Base-by-base conservation (phyloP, 441 rosid genomes). In the Macaranga tanarius region DNA sequence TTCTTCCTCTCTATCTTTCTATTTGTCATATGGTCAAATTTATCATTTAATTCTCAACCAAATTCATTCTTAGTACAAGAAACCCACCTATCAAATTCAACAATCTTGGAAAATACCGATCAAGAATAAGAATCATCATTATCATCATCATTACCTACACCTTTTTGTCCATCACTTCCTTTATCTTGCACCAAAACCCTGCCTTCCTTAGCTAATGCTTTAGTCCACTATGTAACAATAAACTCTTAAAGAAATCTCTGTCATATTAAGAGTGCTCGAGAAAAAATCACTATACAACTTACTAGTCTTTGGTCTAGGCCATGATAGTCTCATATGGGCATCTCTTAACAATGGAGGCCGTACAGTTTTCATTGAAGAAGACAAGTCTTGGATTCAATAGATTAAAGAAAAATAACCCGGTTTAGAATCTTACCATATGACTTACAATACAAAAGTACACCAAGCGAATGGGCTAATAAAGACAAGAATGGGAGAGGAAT, bases 241-340 rank as follows among this genome's bases (percentile, higher is more conserved):
- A 73, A 94, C 98, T 4, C 66, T 80, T 7, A 92, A 81, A 23
- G 98, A 94, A 70, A 89, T 94, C 70, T 81, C 86, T 0, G 92
- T 94, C 23, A 75, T 86, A 2, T 78, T 88, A 11, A 77, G 80
- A 73, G 85, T 90, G 3, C 83, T 94, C 2, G 86, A 81, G 65
- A 86, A 82, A 61, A 95, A 90, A 61, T 91, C 99, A 4, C 98
- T 97, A 0, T 91, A 97, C 81, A 92, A 92, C 74, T 92, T 95
- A 89, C 81, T 95, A 25, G 90, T 95, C 63, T 95, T 92, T 20
- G 98, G 99, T 51, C 80, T 95, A 9, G 96, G 99, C 73, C 99
- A 92, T 34, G 97, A 95, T 82, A 92, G 99, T 75, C 87, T 95
- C 26, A 91, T 92, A 98, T 95, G 98, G 99, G 80, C 83, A 67